A percentile compares a stretch with the other conserved stretches of the same genome.
These are phyloP conservation scores for Xylaria acuta DNA, from an alignment of 495 filamentous ascomycete species.

Conservation along the genomic window DNA sequence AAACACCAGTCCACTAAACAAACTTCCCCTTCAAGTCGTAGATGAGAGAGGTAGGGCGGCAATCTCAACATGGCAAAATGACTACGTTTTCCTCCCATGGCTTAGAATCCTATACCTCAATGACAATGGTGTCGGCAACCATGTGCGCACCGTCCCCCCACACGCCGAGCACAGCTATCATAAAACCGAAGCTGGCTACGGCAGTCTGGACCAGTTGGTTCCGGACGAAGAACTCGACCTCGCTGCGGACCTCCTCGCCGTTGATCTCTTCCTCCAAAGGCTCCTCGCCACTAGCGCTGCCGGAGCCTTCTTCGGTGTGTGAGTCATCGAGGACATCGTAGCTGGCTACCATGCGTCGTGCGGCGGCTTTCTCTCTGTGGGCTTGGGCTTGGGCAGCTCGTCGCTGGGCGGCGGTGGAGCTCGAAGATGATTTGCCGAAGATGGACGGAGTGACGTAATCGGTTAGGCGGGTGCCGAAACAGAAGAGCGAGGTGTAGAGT, in stretches of 20 bases:
- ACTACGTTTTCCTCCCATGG: neutral
- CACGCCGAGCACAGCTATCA: slow-evolving; percentile 80
- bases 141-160: slow-evolving; percentile 79
- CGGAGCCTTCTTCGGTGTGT: slow-evolving; percentile 50
- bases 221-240: slow-evolving; percentile 69
- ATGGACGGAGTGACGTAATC: slow-evolving; percentile 61
- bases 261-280: slow-evolving; percentile 66
- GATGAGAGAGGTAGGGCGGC: neutral
- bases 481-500: slow-evolving; percentile 73
- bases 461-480: slow-evolving; percentile 60
- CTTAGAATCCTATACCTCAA: slow-evolving; percentile 25
- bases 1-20: slow-evolving; percentile 14
- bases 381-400: slow-evolving; percentile 34
- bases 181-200: slow-evolving; percentile 69
- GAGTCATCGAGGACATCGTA: slow-evolving; percentile 68
- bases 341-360: slow-evolving; percentile 59
- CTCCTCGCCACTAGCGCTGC: slow-evolving; percentile 55
- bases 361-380: slow-evolving; percentile 36
- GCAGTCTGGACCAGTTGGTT: slow-evolving; percentile 65
- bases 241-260: slow-evolving; percentile 77
- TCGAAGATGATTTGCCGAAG: slow-evolving; percentile 38
- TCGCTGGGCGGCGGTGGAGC: slow-evolving; percentile 34
- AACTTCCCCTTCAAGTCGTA: neutral
- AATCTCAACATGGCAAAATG: neutral
- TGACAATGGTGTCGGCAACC: slow-evolving; percentile 13